Percentiles rank a stretch among this genome's conserved stretches.
Evolutionary conservation across 1,139 yeast genomes (phyloP).

Genomic region (Candida pseudoviswanathii): DNA sequence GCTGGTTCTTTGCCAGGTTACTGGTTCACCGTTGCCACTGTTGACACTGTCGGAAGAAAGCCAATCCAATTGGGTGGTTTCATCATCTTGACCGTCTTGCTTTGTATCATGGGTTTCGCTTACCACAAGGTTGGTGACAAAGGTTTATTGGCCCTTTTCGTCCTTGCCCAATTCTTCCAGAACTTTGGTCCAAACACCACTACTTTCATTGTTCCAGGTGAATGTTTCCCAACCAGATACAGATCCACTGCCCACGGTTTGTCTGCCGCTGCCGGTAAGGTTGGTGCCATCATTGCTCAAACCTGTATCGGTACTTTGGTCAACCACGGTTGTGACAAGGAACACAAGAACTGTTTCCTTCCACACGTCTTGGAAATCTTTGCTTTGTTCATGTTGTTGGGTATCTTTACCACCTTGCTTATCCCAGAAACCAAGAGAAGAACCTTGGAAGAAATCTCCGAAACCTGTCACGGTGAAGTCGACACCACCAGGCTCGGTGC

Average conservation of each 20-base stretch:
- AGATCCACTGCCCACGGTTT: slow-evolving; percentile 98
- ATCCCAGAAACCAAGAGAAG: slow-evolving; percentile 90
- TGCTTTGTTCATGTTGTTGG: slow-evolving; percentile 85
- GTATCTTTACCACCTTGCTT: slow-evolving; percentile 63
- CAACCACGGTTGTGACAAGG: slow-evolving; percentile 70
- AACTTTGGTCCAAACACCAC: slow-evolving; percentile 96
- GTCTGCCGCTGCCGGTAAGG: slow-evolving; percentile 94
- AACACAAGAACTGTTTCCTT: slow-evolving; percentile 69
- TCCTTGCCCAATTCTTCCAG: slow-evolving; percentile 80
- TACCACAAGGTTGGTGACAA: slow-evolving; percentile 61
- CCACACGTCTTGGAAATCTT: slow-evolving; percentile 92
- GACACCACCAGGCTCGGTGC: slow-evolving; percentile 47
- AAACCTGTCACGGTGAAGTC: slow-evolving; percentile 76
- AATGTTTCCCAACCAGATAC: slow-evolving; percentile 93
- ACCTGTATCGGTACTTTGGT: slow-evolving; percentile 84
- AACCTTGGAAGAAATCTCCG: slow-evolving; percentile 81
- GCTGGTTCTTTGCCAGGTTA: slow-evolving; percentile 94
- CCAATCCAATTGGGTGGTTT: slow-evolving; percentile 78
- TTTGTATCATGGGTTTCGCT: slow-evolving; percentile 78
- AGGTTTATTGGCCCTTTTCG: slow-evolving; percentile 74
- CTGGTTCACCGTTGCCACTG: slow-evolving; percentile 77
- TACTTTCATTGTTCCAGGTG: slow-evolving; percentile 95
- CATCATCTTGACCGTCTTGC: slow-evolving; percentile 62
- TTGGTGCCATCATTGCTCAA: slow-evolving; percentile 96
- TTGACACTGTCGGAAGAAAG: slow-evolving; percentile 81